Evolutionary conservation across 2,329 filamentous ascomycete species (phyloP).

Genomic region (Nemania sp.): DNA sequence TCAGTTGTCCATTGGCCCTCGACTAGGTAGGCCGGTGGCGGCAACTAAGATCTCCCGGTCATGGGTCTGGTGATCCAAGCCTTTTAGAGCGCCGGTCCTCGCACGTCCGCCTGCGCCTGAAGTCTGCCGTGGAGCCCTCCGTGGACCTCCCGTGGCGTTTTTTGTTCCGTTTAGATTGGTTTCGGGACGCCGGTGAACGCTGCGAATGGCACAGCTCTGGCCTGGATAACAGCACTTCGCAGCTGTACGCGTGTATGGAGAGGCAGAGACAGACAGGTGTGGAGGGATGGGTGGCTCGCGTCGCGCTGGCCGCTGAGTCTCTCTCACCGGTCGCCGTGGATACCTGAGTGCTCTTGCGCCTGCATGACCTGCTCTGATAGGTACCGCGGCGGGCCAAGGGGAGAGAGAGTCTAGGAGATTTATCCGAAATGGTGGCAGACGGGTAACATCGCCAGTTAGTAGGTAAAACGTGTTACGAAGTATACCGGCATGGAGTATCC

Average conservation of each 20-base stretch:
- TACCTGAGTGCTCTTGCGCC: neutral
- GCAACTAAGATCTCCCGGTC: slow-evolving; percentile 2
- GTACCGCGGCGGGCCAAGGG: too few relatives aligned
- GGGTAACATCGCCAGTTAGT: too few relatives aligned
- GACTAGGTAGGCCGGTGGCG: neutral
- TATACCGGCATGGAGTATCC: too few relatives aligned
- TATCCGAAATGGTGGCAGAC: too few relatives aligned
- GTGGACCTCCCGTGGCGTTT: slow-evolving; percentile 2
- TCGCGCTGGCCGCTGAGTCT: neutral
- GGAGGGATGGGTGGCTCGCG: too few relatives aligned
- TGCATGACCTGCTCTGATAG: slow-evolving; percentile 4
- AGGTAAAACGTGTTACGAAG: too few relatives aligned
- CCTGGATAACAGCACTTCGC: neutral
- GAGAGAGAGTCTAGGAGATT: too few relatives aligned
- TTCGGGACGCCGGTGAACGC: too few relatives aligned
- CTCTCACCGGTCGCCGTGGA: slow-evolving; percentile 3
- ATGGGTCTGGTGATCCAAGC: neutral
- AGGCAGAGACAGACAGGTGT: too few relatives aligned
- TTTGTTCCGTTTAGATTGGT: slow-evolving; percentile 6
- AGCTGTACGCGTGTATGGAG: neutral
- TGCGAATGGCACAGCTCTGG: neutral
- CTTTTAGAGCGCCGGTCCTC: neutral
- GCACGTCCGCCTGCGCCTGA: neutral
- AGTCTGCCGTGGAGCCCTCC: neutral
- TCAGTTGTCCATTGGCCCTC: too few relatives aligned